Conservation (phyloP, 2,329 filamentous ascomycete species). For the Penicillium decumbens region DNA sequence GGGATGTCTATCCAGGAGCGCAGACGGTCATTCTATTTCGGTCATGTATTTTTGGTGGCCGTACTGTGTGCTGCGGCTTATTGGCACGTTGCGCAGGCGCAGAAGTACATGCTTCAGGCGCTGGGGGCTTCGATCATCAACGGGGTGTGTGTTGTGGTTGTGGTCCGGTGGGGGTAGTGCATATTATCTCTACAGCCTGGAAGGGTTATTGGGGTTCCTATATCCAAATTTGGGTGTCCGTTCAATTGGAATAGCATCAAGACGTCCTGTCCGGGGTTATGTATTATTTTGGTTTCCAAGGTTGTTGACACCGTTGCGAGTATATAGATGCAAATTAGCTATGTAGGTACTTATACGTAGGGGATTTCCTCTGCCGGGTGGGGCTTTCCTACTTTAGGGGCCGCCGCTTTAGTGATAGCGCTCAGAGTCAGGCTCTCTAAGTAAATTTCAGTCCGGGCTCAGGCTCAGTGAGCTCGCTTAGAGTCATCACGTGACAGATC, state of each 20-base stretch:
- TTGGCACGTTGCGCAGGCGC: slow-evolving; percentile 54
- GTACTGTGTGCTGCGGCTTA: slow-evolving; percentile 49
- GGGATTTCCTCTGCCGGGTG: too few relatives aligned
- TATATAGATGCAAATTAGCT: neutral
- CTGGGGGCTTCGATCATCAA: slow-evolving; percentile 46
- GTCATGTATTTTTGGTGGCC: slow-evolving; percentile 52
- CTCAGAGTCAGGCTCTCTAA: too few relatives aligned
- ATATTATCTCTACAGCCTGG: neutral
- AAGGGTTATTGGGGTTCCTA: too few relatives aligned
- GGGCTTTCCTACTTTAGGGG: too few relatives aligned
- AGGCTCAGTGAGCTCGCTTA: too few relatives aligned
- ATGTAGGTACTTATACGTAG: too few relatives aligned
- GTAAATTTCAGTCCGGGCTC: too few relatives aligned
- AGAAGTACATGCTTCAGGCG: slow-evolving; percentile 51
- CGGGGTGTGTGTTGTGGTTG: slow-evolving; percentile 26
- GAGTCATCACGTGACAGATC: too few relatives aligned
- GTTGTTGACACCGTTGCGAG: neutral
- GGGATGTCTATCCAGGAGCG: slow-evolving; percentile 28
- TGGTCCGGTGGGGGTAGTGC: slow-evolving; percentile 11
- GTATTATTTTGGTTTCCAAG: too few relatives aligned
- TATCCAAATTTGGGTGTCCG: neutral
- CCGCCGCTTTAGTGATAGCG: too few relatives aligned
- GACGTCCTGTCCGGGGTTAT: too few relatives aligned
- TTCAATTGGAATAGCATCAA: too few relatives aligned
- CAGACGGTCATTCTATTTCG: slow-evolving; percentile 50